Base-by-base conservation (phyloP, 352 stramenopile species). In the Pythium biforme region DNA sequence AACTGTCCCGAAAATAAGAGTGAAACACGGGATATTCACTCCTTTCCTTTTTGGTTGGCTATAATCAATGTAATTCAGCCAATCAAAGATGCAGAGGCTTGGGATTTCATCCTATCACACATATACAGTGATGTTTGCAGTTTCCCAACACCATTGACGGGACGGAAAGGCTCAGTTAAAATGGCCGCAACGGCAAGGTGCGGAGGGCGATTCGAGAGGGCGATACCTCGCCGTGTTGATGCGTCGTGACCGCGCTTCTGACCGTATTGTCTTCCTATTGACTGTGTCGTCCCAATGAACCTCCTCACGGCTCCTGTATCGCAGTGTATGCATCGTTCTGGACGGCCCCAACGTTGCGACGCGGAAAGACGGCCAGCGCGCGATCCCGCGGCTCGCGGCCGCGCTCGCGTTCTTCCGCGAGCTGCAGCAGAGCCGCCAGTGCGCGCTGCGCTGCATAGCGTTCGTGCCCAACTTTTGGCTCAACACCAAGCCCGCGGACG, bases 401-500 rank as follows among this genome's bases (percentile, higher is more conserved):
- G 86, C 84, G 1, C 73, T 94, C 50, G 66, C 82, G 20, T 90
- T 73, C 68, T 94, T 94, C 62, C 58, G 45, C 10, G 75, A 76
- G n/a, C 43, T 79, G 17, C 20, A 74, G 50, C 55, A 57, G 55
- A 29, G 39, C n/a, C 46, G 72, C 17, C 59, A 41, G n/a, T 75
- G 64, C 23, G 59, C 58, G 19, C 41, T 94, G 56, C 83, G 85
- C 40, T 91, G 81, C 41, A 68, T 94, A 27, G 86, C 86, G 12
- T 94, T 94, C 54, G 81, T 75, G 26, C 86, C 86, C 22, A 89
- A 90, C 39, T 93, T 91, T 37, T 94, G 86, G 83, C 75, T 94
- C 25, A 79, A 92, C 56, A 67, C 68, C n/a, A 91, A 88, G 56
- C 70, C 72, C 31, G 34, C 66, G 20, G 68, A 65, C 15, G 62